Percentiles rank a stretch among this genome's conserved stretches.
Evolutionary conservation across 176 grass and related monocot species (phyloP).

Genomic region (Dactylis glomerata): DNA sequence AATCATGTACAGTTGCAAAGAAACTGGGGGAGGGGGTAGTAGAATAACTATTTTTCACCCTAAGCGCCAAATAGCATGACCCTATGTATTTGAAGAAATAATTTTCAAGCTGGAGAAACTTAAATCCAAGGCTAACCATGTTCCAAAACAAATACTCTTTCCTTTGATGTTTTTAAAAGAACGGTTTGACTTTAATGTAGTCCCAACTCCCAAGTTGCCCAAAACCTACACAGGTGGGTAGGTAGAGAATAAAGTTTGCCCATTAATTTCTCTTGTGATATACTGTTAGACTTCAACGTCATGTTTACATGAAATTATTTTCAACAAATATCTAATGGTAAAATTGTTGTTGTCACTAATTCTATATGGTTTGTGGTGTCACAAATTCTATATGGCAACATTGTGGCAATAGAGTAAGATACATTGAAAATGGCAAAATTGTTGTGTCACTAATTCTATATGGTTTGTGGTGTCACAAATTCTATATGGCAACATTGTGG

Average conservation of each 20-base stretch:
- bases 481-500: conserved; percentile 4
- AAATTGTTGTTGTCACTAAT: not conserved
- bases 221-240: not conserved
- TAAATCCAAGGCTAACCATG: conserved; percentile 1
- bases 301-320: not conserved
- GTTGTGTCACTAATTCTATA: not conserved
- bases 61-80: no score
- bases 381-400: not conserved
- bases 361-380: not conserved
- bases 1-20: no score
- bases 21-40: no score
- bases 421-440: conserved; percentile 1
- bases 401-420: conserved; percentile 21
- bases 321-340: not conserved
- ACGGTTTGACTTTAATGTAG: not conserved
- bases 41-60: no score
- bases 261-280: not conserved
- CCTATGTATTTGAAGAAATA: not conserved
- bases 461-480: not conserved
- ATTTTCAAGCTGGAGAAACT: not conserved
- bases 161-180: not conserved
- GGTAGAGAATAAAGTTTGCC: not conserved
- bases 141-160: not conserved
- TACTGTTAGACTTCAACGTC: not conserved
- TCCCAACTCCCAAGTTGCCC: not conserved